Conservation (phyloP, 1,284 basidiomycete genomes). For the Mycena citricolor region DNA sequence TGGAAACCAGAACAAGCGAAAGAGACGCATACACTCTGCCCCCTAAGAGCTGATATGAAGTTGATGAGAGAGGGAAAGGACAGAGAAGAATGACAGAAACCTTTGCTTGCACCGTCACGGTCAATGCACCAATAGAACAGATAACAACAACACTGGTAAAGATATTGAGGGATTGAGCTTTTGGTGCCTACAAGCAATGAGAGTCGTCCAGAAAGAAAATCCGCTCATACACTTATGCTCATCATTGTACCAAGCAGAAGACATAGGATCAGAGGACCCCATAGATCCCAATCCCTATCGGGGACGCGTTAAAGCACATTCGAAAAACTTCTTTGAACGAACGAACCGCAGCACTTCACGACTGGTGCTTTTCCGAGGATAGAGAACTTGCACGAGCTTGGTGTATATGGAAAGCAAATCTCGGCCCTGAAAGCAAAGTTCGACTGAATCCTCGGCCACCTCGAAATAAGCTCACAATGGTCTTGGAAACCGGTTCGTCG, state of each 20-base stretch:
- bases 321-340: too few species aligned
- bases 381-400: slow-evolving; percentile 90
- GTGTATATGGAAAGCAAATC: slow-evolving; percentile 88
- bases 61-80: neutral
- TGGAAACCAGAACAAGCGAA: slow-evolving; percentile 4
- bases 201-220: slow-evolving; percentile 16
- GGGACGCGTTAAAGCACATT: neutral
- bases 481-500: slow-evolving; percentile 86
- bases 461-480: slow-evolving; percentile 65
- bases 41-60: slow-evolving; percentile 74
- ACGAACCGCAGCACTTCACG: slow-evolving; percentile 76
- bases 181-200: slow-evolving; percentile 64
- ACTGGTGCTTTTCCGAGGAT: slow-evolving; percentile 75
- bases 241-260: slow-evolving; percentile 84
- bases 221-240: slow-evolving; percentile 84
- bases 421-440: slow-evolving; percentile 55
- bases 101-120: slow-evolving; percentile 92
- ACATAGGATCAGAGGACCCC: slow-evolving; percentile 90
- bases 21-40: slow-evolving; percentile 78
- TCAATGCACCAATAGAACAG: slow-evolving; percentile 83
- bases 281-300: slow-evolving; percentile 90
- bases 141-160: slow-evolving; percentile 93
- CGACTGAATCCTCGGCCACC: slow-evolving; percentile 8
- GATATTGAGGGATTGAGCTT: slow-evolving; percentile 79
- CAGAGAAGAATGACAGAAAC: slow-evolving; percentile 33